Conservation (phyloP, 2,329 filamentous ascomycete species). For the Pseudopyricularia javanii region DNA sequence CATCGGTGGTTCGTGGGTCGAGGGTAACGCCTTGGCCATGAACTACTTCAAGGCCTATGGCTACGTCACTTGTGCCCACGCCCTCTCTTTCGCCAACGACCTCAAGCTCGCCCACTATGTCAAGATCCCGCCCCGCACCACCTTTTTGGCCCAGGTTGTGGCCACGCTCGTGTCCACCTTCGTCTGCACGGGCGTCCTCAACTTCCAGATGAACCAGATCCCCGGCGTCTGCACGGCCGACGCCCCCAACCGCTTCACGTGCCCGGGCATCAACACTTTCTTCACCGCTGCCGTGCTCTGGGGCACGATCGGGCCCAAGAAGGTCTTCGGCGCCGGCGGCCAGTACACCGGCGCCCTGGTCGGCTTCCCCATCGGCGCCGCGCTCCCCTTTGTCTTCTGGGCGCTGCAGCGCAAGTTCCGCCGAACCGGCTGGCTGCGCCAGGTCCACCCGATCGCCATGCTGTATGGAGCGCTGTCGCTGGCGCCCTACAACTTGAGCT, state of each 20-base stretch:
- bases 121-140: conserved; percentile 19
- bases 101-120: conserved; percentile 18
- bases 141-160: conserved; percentile 22
- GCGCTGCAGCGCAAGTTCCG: conserved; percentile 19
- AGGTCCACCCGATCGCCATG: conserved; percentile 26
- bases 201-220: conserved; percentile 24
- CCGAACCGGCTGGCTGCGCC: conserved; percentile 18
- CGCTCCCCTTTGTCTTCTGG: conserved; percentile 29
- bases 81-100: conserved; percentile 12
- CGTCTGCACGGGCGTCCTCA: conserved; percentile 19
- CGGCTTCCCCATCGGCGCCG: conserved; percentile 36
- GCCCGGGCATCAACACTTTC: conserved; percentile 44
- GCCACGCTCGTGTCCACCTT: conserved; percentile 21
- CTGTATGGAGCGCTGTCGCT: conserved; percentile 20
- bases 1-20: conserved; percentile 36
- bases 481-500: conserved; percentile 28
- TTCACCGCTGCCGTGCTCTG: conserved; percentile 49
- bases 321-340: conserved; percentile 33
- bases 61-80: conserved; percentile 6
- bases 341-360: conserved; percentile 34
- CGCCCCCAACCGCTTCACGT: conserved; percentile 39
- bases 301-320: conserved; percentile 46
- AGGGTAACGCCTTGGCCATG: conserved; percentile 38
- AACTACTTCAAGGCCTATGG: conserved; percentile 34
- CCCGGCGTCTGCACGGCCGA: conserved; percentile 34